phyloP scores from a whole-genome alignment of 2,329 filamentous ascomycete genomes.

The Pleomassaria siparia region DNA sequence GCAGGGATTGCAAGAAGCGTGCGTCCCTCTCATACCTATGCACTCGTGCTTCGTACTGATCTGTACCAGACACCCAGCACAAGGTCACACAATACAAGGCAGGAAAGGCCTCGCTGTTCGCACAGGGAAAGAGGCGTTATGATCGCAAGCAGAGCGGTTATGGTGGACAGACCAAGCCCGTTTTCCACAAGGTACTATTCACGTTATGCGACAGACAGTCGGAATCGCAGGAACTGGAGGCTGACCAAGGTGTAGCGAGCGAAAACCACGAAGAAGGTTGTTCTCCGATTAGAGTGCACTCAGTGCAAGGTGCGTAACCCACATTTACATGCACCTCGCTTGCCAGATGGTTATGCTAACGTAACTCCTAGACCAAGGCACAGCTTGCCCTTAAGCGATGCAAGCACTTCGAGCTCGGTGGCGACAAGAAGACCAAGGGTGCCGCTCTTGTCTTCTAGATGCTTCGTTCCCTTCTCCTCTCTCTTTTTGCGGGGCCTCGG shows the following conservation, averaged over 20 bases:
- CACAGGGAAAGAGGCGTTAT: slow-evolving; percentile 99
- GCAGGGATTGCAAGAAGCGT: slow-evolving; percentile 78
- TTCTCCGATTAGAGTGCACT: slow-evolving; percentile 96
- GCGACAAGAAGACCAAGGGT: slow-evolving; percentile 99
- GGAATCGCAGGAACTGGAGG: background rate
- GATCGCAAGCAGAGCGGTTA: slow-evolving; percentile 90
- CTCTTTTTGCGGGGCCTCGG: slow-evolving; percentile 44
- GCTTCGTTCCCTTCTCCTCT: slow-evolving; percentile 49
- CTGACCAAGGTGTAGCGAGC: slow-evolving; percentile 69
- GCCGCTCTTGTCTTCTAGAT: slow-evolving; percentile 98
- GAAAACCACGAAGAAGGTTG: slow-evolving; percentile 99
- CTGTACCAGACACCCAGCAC: slow-evolving; percentile 64
- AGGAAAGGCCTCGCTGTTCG: slow-evolving; percentile 93
- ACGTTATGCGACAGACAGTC: too few relatives aligned
- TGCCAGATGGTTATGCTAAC: background rate
- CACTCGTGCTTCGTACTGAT: slow-evolving; percentile 25
- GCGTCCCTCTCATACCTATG: slow-evolving; percentile 17
- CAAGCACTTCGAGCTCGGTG: slow-evolving; percentile 99
- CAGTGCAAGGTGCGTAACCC: slow-evolving; percentile 67
- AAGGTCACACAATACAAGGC: slow-evolving; percentile 97
- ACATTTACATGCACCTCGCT: background rate
- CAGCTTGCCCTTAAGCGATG: slow-evolving; percentile 98
- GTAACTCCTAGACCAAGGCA: slow-evolving; percentile 69
- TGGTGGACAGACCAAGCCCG: slow-evolving; percentile 99
- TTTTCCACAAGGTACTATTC: slow-evolving; percentile 77